Percentiles rank a stretch among this genome's conserved stretches.
phyloP scores from a whole-genome alignment of 2,329 filamentous ascomycete genomes.

The Fusarium sp. region DNA sequence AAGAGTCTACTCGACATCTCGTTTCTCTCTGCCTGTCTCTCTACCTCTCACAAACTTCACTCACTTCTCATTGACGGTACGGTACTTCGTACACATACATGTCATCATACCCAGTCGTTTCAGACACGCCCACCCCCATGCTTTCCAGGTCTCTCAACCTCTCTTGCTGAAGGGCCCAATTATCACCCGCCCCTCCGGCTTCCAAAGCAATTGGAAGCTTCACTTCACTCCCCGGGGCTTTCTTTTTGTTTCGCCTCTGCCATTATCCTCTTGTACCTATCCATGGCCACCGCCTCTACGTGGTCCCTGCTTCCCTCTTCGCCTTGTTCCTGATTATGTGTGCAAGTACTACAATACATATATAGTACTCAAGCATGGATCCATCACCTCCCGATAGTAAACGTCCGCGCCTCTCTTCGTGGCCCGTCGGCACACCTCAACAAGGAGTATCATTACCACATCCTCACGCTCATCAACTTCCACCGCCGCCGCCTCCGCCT shows the following conservation, averaged over 20 bases:
- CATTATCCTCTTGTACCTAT: slow-evolving; percentile 41
- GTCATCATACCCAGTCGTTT: slow-evolving; percentile 47
- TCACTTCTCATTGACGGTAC: slow-evolving; percentile 39
- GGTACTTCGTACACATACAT: slow-evolving; percentile 44
- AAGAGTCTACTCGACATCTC: slow-evolving; percentile 35
- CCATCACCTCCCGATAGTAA: slow-evolving; percentile 68
- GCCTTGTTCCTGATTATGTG: slow-evolving; percentile 52
- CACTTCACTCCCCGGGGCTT: slow-evolving; percentile 42
- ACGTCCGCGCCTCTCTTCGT: slow-evolving; percentile 66
- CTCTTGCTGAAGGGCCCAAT: slow-evolving; percentile 48
- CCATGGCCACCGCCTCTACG: slow-evolving; percentile 52
- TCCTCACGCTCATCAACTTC: slow-evolving; percentile 48
- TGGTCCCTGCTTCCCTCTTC: slow-evolving; percentile 53
- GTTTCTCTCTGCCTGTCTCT: slow-evolving; percentile 27
- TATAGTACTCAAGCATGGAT: slow-evolving; percentile 66
- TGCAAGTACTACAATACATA: slow-evolving; percentile 51
- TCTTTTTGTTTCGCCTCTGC: slow-evolving; percentile 44
- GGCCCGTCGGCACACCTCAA: slow-evolving; percentile 61
- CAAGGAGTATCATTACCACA: slow-evolving; percentile 60
- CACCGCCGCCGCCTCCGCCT: slow-evolving; percentile 46
- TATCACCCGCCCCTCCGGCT: slow-evolving; percentile 45
- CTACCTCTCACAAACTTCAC: slow-evolving; percentile 39
- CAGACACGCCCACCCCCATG: slow-evolving; percentile 49
- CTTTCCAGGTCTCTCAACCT: slow-evolving; percentile 44
- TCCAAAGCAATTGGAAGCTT: slow-evolving; percentile 47